Base-by-base conservation (phyloP, 2,329 filamentous ascomycete species). In the Monosporascus sp. region DNA sequence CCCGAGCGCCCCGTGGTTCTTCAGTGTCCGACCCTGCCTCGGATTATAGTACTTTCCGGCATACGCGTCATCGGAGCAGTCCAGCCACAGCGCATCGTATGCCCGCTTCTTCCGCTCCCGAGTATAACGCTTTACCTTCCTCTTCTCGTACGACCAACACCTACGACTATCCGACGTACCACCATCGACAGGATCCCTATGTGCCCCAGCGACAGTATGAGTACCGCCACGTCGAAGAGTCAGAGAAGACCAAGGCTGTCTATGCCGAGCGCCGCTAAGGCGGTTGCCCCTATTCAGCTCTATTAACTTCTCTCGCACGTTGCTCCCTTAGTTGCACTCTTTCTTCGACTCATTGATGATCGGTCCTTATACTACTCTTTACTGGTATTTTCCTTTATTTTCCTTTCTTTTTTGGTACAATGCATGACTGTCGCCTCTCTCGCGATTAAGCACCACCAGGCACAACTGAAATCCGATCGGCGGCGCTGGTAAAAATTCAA, bases 1-100 rank as follows among this genome's bases (percentile, higher is more conserved):
- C 6, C 37, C 37, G 17, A 39, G 15, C 52, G 6, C 22, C 50
- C 37, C 50, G 48, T 50, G 8, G 48, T 15, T 48, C 51, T 48
- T 49, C 46, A 45, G 42, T 3, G 37, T 22, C 8, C 46, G 52
- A 7, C 36, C 52, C 3, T 51, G 55, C 18, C 38, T 51, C 46
- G 41, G 51, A 14, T 44, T 54, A 34, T 11, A 34, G 31, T 34
- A 34, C 9, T 34, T 34, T 34, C 2, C 58, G 61, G 41, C 66
- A 70, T 51, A 51, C 49, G 5, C 67, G 67, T 20, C 66, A 68
- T 39, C 66, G 67, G 54, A 70, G 66, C 50, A 66, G 61, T 14
- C 65, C 67, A 4, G 55, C 54, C 31, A 51, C 51, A 9, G 48
- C 51, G 8, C 55, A 55, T 54, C 48, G 50, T 46, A 52, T 50